These are phyloP conservation scores for Gentiana straminea DNA, from an alignment of 257 asterid genomes.

Conservation along the genomic window DNA sequence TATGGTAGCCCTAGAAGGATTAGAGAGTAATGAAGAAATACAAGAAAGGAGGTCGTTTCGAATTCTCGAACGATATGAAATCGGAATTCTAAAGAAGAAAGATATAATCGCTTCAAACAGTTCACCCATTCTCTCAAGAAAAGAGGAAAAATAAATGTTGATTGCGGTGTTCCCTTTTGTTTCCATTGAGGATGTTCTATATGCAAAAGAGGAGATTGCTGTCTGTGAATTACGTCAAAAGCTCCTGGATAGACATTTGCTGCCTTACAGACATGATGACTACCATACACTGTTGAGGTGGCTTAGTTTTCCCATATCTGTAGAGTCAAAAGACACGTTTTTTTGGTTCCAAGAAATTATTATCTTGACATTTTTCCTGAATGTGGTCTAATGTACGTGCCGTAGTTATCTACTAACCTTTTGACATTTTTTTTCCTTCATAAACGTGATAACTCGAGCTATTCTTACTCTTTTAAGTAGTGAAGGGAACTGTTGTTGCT, in stretches of 20 bases:
- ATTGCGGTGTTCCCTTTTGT: slow-evolving; percentile 69
- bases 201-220: slow-evolving; percentile 74
- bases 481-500: too few relatives aligned
- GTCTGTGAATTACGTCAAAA: slow-evolving; percentile 66
- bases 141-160: slow-evolving; percentile 86
- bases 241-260: slow-evolving; percentile 53
- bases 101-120: slow-evolving; percentile 83
- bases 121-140: slow-evolving; percentile 75
- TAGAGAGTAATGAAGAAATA: slow-evolving; percentile 48
- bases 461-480: neutral
- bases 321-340: neutral
- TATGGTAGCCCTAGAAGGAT: slow-evolving; percentile 31
- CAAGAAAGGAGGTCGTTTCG: slow-evolving; percentile 70
- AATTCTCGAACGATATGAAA: slow-evolving; percentile 68
- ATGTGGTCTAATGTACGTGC: neutral
- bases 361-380: neutral
- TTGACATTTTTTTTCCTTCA: neutral
- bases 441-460: neutral
- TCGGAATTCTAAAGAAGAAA: slow-evolving; percentile 66
- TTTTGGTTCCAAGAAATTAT: neutral
- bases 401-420: neutral
- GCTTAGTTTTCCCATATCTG: neutral
- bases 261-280: slow-evolving; percentile 79
- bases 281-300: slow-evolving; percentile 84
- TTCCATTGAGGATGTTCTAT: slow-evolving; percentile 79